These are phyloP conservation scores for Deinandra increscens DNA, from an alignment of 129 eudicot species.

Conservation along the genomic window DNA sequence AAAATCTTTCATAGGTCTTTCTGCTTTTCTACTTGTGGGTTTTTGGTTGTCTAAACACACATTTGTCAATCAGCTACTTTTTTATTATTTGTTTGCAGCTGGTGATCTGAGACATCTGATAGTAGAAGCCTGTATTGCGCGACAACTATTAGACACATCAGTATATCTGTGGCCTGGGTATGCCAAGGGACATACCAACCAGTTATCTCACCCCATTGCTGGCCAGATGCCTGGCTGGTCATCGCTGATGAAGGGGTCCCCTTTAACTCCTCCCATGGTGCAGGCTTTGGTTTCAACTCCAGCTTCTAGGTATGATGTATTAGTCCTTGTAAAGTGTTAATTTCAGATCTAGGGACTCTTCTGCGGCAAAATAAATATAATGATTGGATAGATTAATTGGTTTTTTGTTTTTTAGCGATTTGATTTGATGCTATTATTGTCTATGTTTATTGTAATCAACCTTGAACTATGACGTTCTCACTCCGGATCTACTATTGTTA, in stretches of 20 bases:
- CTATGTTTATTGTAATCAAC: not conserved
- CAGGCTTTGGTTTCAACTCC: conserved; percentile 74
- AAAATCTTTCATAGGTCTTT: not conserved
- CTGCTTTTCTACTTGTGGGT: not conserved
- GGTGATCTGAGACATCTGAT: conserved; percentile 90
- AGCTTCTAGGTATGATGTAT: conserved; percentile 73
- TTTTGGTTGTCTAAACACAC: conserved; percentile 5
- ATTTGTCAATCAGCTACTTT: not conserved
- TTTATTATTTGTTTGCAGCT: conserved; percentile 43
- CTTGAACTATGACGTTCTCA: not conserved
- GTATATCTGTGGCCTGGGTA: conserved; percentile 96
- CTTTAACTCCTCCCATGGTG: conserved; percentile 72
- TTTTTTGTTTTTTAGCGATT: not conserved
- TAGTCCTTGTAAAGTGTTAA: not conserved
- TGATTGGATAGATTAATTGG: not conserved
- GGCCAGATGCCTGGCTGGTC: conserved; percentile 88
- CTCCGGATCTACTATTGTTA: not conserved
- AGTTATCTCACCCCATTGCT: conserved; percentile 67
- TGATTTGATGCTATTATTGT: not conserved
- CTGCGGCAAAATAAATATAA: not conserved
- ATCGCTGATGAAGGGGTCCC: conserved; percentile 80
- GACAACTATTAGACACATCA: conserved; percentile 84
- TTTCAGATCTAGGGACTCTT: not conserved
- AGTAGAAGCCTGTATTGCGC: conserved; percentile 96
- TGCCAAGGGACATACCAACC: conserved; percentile 75